A percentile compares a stretch with the other conserved stretches of the same genome.
Evolutionary conservation across 2,329 filamentous ascomycete species (phyloP).

Genomic region (Pseudogymnoascus pannorum): DNA sequence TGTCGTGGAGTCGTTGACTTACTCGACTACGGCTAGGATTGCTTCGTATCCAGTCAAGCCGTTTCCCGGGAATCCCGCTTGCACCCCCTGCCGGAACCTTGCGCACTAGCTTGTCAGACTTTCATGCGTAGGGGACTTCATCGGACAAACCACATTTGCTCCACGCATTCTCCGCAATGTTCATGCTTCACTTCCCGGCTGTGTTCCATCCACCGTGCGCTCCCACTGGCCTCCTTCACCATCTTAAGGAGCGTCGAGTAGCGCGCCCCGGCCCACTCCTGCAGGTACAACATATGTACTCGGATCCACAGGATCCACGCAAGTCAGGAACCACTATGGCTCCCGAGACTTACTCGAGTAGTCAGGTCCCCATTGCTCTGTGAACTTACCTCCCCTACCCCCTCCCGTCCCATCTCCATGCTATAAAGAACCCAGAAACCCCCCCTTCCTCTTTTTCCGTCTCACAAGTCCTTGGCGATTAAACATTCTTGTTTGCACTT

Average conservation of each 20-base stretch:
- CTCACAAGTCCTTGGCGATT: conserved; percentile 9
- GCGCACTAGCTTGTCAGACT: conserved; percentile 5
- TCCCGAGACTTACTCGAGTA: conserved; percentile 7
- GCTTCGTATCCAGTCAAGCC: conserved; percentile 5
- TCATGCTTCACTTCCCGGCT: conserved; percentile 4
- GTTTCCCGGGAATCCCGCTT: background rate
- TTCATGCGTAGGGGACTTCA: conserved; percentile 6
- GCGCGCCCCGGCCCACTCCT: background rate
- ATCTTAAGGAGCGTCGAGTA: background rate
- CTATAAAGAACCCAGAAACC: conserved; percentile 7
- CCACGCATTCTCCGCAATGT: conserved; percentile 6
- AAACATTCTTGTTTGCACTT: conserved; percentile 8
- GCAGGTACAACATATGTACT: conserved; percentile 3
- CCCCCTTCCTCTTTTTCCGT: background rate
- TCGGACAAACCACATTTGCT: conserved; percentile 9
- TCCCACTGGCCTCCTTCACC: background rate
- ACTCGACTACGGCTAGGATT: background rate
- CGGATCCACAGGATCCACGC: conserved; percentile 2
- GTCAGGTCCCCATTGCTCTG: background rate
- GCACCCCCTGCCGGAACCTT: conserved; percentile 2
- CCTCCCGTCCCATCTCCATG: conserved; percentile 2
- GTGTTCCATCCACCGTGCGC: background rate
- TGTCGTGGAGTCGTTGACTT: background rate
- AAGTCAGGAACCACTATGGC: conserved; percentile 8
- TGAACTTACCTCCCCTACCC: background rate